Evolutionary conservation across 2,329 filamentous ascomycete genomes (phyloP), one percentile per base, ranked within the genome.

Genomic region (Fusarium metavorans): DNA sequence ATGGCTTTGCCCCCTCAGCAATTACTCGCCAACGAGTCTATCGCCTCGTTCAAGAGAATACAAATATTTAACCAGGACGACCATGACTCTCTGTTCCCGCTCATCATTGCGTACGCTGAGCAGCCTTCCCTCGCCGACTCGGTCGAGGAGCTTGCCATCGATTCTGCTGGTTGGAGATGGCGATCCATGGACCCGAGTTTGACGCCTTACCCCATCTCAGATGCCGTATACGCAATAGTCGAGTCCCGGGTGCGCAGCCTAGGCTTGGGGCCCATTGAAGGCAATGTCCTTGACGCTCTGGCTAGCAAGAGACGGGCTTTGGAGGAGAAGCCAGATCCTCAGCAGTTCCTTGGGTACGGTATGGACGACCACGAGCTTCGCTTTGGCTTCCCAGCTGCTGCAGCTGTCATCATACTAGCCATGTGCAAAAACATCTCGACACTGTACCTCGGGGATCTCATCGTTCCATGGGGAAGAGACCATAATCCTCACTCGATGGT

Each of bases 361-460:
- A 13, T 13, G 48, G 27, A 54, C 7, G 10, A 32, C 6, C 48
- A n/a, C 7, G 48, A 54, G 48, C 27, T 54, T 32, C 27, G 18
- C 18, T 18, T 32, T 7, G 48, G 48, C 48, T 54, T 54, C 11
- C 48, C 48, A 4, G n/a, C 54, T 27, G 54, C 34, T 18, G 54
- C 54, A 1, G 54, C 54, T 2, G 6, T 57, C 20, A 25, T 57
- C 10, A 25, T 57, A n/a, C 54, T 57, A 20, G 54, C 54, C 34
- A 57, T 57, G 32, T 57, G 54, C 54, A 57, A 57, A 25, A 57
- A 57, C 34, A 57, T 57, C 20, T 57, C 54, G 20, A 57, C 20
- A 3, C 54, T 57, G 10, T 57, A 57, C 6, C 54, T 57, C 1
- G 54, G 54, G 11, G 34, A 57, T 20, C 32, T 39, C 13, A 57